Evolutionary conservation across 768 basidiomycete genomes (phyloP).

Genomic region (Heimioporus sp.): DNA sequence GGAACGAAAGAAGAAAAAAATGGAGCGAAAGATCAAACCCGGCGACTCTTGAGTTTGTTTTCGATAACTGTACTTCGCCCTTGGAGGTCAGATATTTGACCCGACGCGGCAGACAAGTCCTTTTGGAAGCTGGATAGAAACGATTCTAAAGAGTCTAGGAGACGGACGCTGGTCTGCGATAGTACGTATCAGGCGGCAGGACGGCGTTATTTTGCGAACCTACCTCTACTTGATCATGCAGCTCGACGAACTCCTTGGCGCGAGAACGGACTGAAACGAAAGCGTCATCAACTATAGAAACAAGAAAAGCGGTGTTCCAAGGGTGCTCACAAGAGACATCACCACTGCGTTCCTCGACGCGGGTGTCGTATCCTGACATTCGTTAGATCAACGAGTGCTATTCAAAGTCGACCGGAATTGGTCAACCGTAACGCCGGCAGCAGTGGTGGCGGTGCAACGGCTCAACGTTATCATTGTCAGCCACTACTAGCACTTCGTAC

Average conservation of each 20-base stretch:
- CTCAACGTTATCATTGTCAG: not conserved
- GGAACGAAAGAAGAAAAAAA: not conserved
- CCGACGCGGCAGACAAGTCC: conserved; percentile 91
- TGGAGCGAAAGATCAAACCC: conserved; percentile 48
- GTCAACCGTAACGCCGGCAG: too few species aligned
- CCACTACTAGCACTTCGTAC: not conserved
- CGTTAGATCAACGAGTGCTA: too few species aligned
- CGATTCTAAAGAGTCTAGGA: conserved; percentile 84
- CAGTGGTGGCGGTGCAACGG: too few species aligned
- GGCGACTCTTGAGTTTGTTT: conserved; percentile 75
- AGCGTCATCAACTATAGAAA: too few species aligned
- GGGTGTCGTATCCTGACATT: too few species aligned
- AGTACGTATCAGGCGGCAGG: conserved; percentile 1
- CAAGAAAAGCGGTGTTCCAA: too few species aligned
- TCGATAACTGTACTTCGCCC: conserved; percentile 90
- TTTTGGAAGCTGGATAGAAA: conserved; percentile 96
- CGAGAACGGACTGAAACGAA: conserved; percentile 10
- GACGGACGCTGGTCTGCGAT: conserved; percentile 74
- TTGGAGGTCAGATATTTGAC: conserved; percentile 94
- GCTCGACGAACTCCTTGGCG: conserved; percentile 72
- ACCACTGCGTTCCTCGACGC: too few species aligned
- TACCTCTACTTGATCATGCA: conserved; percentile 92
- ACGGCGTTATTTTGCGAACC: not conserved
- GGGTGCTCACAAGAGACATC: too few species aligned
- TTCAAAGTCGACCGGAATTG: too few species aligned